These are phyloP conservation scores for Yamadazyma kitorensis DNA, from an alignment of 805 yeast species.

Conservation along the genomic window DNA sequence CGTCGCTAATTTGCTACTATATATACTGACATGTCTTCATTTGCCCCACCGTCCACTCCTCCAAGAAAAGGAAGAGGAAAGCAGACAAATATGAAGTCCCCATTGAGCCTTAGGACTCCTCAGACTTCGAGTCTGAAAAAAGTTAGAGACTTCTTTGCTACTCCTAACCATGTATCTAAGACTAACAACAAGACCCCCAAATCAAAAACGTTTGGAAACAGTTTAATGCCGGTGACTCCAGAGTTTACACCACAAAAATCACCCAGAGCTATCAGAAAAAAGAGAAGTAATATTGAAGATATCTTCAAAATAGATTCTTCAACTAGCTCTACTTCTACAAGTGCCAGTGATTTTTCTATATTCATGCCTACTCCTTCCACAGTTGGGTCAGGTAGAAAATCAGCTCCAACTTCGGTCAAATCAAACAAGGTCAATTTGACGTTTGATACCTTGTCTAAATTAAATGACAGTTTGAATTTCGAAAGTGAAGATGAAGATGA, in stretches of 20 bases:
- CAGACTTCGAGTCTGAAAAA: slow-evolving; percentile 8
- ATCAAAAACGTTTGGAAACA: slow-evolving; percentile 5
- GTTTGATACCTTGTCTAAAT: slow-evolving; percentile 16
- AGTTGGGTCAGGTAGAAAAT: slow-evolving; percentile 34
- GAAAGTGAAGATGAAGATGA: slow-evolving; percentile 22
- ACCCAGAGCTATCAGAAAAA: slow-evolving; percentile 10
- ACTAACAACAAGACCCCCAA: slow-evolving; percentile 3
- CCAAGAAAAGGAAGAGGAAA: slow-evolving; percentile 5
- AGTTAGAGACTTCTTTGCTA: slow-evolving; percentile 3
- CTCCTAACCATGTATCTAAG: neutral
- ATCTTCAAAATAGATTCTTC: slow-evolving; percentile 6
- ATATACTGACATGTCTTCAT: too few species aligned
- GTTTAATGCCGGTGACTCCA: slow-evolving; percentile 13
- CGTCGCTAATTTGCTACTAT: too few species aligned
- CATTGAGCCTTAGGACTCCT: slow-evolving; percentile 8
- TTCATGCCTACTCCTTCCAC: slow-evolving; percentile 38
- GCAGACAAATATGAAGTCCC: slow-evolving; percentile 2
- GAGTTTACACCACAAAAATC: slow-evolving; percentile 16
- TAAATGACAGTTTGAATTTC: slow-evolving; percentile 24
- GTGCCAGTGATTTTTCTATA: slow-evolving; percentile 17
- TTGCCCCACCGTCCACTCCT: slow-evolving; percentile 10
- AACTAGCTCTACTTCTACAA: slow-evolving; percentile 1
- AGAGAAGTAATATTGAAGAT: slow-evolving; percentile 9
- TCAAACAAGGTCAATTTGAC: slow-evolving; percentile 12
- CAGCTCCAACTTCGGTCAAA: slow-evolving; percentile 8